Evolutionary conservation across 352 stramenopile species (phyloP), one percentile per base, ranked within the genome.

Genomic region (Globisporangium sylvaticum): DNA sequence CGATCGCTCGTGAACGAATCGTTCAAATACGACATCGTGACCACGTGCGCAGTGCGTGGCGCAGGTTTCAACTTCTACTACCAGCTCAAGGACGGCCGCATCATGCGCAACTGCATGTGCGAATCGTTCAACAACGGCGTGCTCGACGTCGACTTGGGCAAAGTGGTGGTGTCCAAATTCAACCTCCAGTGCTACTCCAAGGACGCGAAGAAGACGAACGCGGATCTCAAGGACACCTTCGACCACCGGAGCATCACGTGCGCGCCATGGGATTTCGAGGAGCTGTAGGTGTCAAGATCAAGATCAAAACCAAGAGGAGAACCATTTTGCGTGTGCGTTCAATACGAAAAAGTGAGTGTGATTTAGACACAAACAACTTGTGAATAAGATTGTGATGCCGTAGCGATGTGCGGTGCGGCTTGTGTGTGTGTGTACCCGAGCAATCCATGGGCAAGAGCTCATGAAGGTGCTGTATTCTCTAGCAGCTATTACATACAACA

Each of bases 141-240:
- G 24, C 15, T n/a, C 4, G 15, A 58, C 52, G 52, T 58, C 4
- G 29, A 58, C 6, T 24, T 58, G 12, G 52, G 52, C 22, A 15
- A 7, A 7, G 14, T 32, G 2, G 25, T 58, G 12, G 25, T 37
- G 12, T 12, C 8, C 25, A 24, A 37, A 9, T 29, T 58, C 25
- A 58, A 58, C 52, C 24, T 58, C 22, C 24, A 37, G 25, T 58
- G 52, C 52, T 37, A 37, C 52, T 34, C 52, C 12, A 58, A 58
- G 25, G 14, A 58, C 3, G 4, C 25, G 3, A 22, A 12, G 25
- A 46, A 20, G 24, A 32, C 24, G 15, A 34, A 15, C 12, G 25
- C 52, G 25, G 24, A 1, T 27, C 24, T 58, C 12, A 58, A 37
- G 25, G n/a, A 37, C 9, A 58, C 29, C 4, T 58, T 58, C 14